These are phyloP conservation scores for Trichoderma sp. DNA, from an alignment of 2,329 filamentous ascomycete species.

Conservation along the genomic window DNA sequence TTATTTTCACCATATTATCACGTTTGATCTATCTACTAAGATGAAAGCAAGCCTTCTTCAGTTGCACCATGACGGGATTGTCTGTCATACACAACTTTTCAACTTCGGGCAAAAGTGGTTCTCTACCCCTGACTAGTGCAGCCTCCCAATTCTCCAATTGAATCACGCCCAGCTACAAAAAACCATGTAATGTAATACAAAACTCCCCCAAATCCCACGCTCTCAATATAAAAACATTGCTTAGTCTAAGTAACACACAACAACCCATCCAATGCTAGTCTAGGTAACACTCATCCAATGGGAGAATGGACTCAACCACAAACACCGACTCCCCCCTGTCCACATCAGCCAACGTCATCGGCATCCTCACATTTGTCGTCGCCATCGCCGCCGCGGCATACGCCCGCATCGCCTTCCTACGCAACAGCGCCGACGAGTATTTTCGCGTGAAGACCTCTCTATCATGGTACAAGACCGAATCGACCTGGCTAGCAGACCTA, in stretches of 20 bases:
- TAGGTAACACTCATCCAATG: neutral
- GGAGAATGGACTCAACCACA: constrained; percentile 25
- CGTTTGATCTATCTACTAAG: neutral
- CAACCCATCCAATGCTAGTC: neutral
- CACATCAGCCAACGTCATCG: constrained; percentile 42
- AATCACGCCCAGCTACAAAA: neutral
- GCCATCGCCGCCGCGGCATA: constrained; percentile 44
- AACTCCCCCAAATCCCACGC: neutral
- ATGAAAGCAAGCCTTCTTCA: neutral
- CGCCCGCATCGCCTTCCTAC: constrained; percentile 43
- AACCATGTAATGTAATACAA: neutral
- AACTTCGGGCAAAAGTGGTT: neutral
- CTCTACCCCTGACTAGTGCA: constrained; percentile 1
- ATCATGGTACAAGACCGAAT: constrained; percentile 50
- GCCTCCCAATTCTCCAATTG: neutral
- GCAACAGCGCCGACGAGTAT: constrained; percentile 46
- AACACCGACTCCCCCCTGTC: constrained; percentile 44
- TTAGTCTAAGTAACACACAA: neutral
- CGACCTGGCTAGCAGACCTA: constrained; percentile 44
- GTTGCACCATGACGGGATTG: neutral
- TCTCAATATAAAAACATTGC: neutral
- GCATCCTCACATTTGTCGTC: constrained; percentile 48
- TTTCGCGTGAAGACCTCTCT: constrained; percentile 46
- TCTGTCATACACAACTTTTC: neutral
- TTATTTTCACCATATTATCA: neutral